Conservation (phyloP, 2,329 filamentous ascomycete species). For the Sporothrix sp. region DNA sequence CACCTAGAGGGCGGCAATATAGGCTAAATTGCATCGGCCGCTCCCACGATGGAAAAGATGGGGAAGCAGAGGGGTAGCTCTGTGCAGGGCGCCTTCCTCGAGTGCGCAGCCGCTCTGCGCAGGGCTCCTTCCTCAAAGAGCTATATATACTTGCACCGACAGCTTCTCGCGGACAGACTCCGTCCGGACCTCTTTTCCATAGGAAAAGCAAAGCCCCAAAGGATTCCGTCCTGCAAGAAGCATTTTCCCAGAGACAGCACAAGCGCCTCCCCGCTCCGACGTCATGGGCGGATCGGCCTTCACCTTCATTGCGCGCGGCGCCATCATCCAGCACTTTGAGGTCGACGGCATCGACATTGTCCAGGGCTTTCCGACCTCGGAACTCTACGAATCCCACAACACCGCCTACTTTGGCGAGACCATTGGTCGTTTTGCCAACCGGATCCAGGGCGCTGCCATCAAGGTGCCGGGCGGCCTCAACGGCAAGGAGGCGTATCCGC, state of each 20-base stretch:
- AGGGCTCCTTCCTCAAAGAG: not conserved
- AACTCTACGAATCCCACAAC: conserved; percentile 68
- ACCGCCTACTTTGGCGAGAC: conserved; percentile 81
- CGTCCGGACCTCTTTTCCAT: not conserved
- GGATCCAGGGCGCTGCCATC: conserved; percentile 63
- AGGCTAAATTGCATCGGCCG: conserved; percentile 5
- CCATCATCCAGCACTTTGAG: conserved; percentile 71
- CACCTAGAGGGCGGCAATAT: no score
- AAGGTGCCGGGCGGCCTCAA: conserved; percentile 50
- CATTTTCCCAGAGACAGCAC: conserved; percentile 12
- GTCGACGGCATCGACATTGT: conserved; percentile 79
- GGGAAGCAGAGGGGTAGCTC: conserved; percentile 7
- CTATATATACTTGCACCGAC: not conserved
- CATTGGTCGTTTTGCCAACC: conserved; percentile 78
- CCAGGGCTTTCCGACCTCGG: conserved; percentile 67
- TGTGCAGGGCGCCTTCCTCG: not conserved
- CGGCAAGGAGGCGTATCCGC: conserved; percentile 51
- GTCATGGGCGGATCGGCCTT: conserved; percentile 43
- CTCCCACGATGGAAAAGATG: not conserved
- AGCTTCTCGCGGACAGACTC: not conserved
- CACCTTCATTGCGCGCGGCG: conserved; percentile 63
- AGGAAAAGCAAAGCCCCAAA: not conserved
- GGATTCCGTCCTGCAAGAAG: not conserved
- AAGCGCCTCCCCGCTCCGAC: not conserved
- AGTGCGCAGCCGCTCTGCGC: not conserved